phyloP scores from a whole-genome alignment of 2,329 filamentous ascomycete genomes.

The Pestalotiopsis sp. region DNA sequence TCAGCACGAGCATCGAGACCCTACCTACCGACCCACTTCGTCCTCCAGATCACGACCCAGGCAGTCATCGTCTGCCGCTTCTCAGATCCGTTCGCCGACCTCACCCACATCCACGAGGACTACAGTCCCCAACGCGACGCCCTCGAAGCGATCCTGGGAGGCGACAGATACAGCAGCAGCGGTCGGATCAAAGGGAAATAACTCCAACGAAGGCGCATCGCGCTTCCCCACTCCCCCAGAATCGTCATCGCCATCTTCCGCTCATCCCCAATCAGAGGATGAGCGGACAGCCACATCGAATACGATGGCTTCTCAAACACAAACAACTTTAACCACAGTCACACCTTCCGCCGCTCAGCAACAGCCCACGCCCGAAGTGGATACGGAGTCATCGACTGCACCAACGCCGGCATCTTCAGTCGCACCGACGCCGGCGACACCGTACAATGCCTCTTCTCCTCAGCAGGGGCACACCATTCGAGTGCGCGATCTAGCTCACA shows the following conservation, averaged over 20 bases:
- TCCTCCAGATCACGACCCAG: slow-evolving; percentile 37
- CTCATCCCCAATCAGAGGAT: slow-evolving; percentile 41
- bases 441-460: slow-evolving; percentile 38
- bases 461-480: slow-evolving; percentile 64
- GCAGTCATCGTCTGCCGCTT: slow-evolving; percentile 21
- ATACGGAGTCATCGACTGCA: slow-evolving; percentile 23
- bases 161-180: slow-evolving; percentile 21
- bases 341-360: slow-evolving; percentile 27
- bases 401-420: slow-evolving; percentile 15
- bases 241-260: slow-evolving; percentile 50
- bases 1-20: slow-evolving; percentile 50
- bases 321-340: slow-evolving; percentile 25
- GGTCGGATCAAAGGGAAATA: slow-evolving; percentile 23
- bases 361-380: slow-evolving; percentile 31
- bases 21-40: slow-evolving; percentile 34
- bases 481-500: slow-evolving; percentile 86
- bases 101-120: slow-evolving; percentile 24
- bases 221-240: slow-evolving; percentile 57
- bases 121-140: slow-evolving; percentile 22
- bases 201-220: slow-evolving; percentile 43
- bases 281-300: slow-evolving; percentile 36
- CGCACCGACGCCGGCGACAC: slow-evolving; percentile 26
- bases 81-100: slow-evolving; percentile 26
- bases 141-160: slow-evolving; percentile 33
- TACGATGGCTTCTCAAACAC: slow-evolving; percentile 52